Conservation (phyloP, 345 rosid genomes). For the Bruguiera sexangula region DNA sequence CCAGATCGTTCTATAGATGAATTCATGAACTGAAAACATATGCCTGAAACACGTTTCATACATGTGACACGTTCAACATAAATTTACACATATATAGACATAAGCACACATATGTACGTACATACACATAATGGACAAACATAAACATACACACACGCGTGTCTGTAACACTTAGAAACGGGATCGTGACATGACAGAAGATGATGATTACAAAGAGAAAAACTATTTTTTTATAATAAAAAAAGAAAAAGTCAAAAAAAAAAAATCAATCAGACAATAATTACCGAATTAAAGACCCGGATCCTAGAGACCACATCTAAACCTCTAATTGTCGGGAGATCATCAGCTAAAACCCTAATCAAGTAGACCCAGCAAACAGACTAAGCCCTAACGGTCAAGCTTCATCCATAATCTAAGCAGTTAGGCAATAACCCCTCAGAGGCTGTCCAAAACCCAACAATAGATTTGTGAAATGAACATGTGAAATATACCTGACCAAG, state of each 20-base stretch:
- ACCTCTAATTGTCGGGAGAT: background rate
- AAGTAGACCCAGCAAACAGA: slow-evolving; percentile 13
- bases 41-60: too few relatives aligned
- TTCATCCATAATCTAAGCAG: background rate
- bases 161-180: too few relatives aligned
- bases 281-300: background rate
- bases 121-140: too few relatives aligned
- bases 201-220: too few relatives aligned
- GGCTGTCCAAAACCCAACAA: slow-evolving; percentile 14
- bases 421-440: too few relatives aligned
- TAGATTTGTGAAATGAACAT: slow-evolving; percentile 9
- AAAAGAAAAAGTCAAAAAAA: background rate
- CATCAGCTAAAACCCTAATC: slow-evolving; percentile 23
- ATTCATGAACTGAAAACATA: too few relatives aligned
- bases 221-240: background rate
- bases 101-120: too few relatives aligned
- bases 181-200: too few relatives aligned
- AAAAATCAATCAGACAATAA: background rate
- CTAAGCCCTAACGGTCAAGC: background rate
- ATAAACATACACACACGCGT: too few relatives aligned
- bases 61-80: too few relatives aligned
- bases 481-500: slow-evolving; percentile 8
- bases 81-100: too few relatives aligned
- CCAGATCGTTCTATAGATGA: too few relatives aligned
- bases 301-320: slow-evolving; percentile 17